phyloP scores from a whole-genome alignment of 164 flowering plant species.

The Stephania japonica region DNA sequence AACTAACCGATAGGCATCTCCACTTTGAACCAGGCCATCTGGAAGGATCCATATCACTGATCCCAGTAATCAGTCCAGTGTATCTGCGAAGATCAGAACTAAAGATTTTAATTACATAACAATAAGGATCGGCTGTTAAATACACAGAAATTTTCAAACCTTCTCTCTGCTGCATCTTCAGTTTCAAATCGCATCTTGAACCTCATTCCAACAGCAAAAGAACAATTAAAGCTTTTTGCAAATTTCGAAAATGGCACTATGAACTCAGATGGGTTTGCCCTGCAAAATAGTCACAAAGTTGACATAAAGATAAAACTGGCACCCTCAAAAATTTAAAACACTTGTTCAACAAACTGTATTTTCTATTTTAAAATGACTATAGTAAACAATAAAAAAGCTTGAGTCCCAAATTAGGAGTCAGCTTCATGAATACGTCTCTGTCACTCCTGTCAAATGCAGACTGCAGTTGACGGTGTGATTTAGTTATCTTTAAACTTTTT shows the following conservation, averaged over 20 bases:
- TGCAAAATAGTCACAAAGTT: slow-evolving; percentile 25
- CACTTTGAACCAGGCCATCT: slow-evolving; percentile 90
- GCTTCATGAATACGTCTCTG: too few species aligned
- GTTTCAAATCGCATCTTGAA: slow-evolving; percentile 82
- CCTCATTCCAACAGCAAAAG: slow-evolving; percentile 64
- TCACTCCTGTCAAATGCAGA: too few species aligned
- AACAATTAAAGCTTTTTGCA: slow-evolving; percentile 46
- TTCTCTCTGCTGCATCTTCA: slow-evolving; percentile 84
- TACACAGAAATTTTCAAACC: slow-evolving; percentile 32
- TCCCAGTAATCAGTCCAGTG: slow-evolving; percentile 68
- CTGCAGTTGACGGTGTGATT: too few species aligned
- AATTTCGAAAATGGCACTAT: slow-evolving; percentile 63
- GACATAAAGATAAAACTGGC: not conserved
- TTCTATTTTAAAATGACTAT: too few species aligned
- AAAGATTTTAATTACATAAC: not conserved
- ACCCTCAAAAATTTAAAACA: not conserved
- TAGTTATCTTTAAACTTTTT: too few species aligned
- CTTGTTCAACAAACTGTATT: too few species aligned
- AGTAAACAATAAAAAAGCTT: too few species aligned
- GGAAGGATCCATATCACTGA: slow-evolving; percentile 68
- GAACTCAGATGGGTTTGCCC: slow-evolving; percentile 75
- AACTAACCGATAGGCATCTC: slow-evolving; percentile 76
- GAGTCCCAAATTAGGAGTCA: too few species aligned
- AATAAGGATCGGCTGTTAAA: not conserved
- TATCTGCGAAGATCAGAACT: slow-evolving; percentile 34